Base-by-base conservation (phyloP, 352 stramenopile species). In the Achlya hypogyna region DNA sequence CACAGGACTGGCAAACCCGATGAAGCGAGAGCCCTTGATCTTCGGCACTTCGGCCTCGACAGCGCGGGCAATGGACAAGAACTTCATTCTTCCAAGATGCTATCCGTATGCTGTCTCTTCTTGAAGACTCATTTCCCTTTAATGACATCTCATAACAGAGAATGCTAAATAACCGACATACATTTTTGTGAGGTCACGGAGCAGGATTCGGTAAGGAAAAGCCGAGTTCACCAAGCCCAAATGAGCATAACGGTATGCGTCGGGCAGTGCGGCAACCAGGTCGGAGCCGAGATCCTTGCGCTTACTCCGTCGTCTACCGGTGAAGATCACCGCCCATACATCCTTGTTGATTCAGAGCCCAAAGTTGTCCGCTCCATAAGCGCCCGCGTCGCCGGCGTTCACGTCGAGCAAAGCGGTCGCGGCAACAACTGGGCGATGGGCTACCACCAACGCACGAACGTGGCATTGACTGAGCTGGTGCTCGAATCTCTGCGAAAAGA, bases 341-440 rank as follows among this genome's bases (percentile, higher is more conserved):
- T 93, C 43, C 73, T 93, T 40, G 79, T 89, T n/a, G 84, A 93
- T 53, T 79, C 82, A 10, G 84, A 93, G 72, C 82, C 82, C 28
- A 93, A 91, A 70, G 84, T 87, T 49, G 74, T 91, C 32, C 72
- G 69, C 5, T 63, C 79, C 12, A 63, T 88, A 14, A 12, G 73
- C 10, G 42, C 22, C 10, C 10, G 49, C 51, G 51, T n/a, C 29
- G 75, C 81, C 28, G 74, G 82, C 54, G 72, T 74, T 16, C 81
- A 86, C 52, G 73, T 79, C 35, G 81, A 91, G 53, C 82, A 91
- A 38, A 73, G 77, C 27, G 87, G 87, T 18, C 86, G 87, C 53
- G 86, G 82, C 54, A 96, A 96, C 68, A 95, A 95, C 73, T 96
- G 87, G 87, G 86, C 86, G 9, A 96, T 94, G 84, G 87, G 87